Conservation (phyloP, 306 rosid genomes). For the Oxytropis ochrocephala region DNA sequence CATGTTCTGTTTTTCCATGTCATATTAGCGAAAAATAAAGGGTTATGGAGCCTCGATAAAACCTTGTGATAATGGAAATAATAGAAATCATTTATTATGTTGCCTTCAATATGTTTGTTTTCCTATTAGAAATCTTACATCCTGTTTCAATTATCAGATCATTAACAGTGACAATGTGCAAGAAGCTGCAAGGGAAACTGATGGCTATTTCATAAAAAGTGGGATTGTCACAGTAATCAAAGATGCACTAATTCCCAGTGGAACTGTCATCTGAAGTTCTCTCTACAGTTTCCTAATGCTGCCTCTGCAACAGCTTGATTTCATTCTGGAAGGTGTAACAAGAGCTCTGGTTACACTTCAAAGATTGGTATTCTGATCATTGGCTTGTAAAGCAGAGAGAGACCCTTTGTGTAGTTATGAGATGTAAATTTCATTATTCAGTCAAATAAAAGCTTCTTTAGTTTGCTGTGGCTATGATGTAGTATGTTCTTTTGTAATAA, state of each 20-base stretch:
- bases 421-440: conserved; percentile 27
- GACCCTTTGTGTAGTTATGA: conserved; percentile 9
- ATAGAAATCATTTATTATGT: neutral
- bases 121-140: neutral
- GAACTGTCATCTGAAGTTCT: conserved; percentile 56
- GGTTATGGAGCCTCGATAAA: no score
- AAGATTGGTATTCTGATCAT: conserved; percentile 18
- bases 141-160: conserved; percentile 45
- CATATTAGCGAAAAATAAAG: neutral
- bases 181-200: conserved; percentile 98
- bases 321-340: neutral
- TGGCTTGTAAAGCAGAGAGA: conserved; percentile 34
- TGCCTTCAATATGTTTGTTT: neutral
- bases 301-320: neutral
- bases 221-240: conserved; percentile 90
- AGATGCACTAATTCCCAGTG: conserved; percentile 90
- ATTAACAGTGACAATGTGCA: conserved; percentile 70
- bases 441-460: conserved; percentile 29
- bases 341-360: conserved; percentile 3
- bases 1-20: neutral
- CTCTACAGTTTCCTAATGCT: neutral
- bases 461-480: neutral
- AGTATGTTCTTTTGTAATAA: neutral
- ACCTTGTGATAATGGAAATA: no score
- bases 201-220: conserved; percentile 94